Evolutionary conservation across 768 basidiomycete species (phyloP), one percentile per base, ranked within the genome.

Genomic region (Paxillus ammoniavirescens): DNA sequence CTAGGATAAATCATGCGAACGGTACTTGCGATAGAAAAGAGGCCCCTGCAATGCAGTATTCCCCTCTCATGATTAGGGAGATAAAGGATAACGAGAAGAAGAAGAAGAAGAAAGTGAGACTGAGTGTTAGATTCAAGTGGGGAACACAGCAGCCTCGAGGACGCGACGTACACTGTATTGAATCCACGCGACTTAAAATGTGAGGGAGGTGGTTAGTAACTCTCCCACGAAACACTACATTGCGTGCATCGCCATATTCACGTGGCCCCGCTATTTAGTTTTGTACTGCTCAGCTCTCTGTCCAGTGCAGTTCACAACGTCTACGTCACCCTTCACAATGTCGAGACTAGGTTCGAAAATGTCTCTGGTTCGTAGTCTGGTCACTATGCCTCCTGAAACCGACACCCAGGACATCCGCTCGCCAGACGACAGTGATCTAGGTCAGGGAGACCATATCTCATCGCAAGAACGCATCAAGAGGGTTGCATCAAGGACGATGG

Each of bases 1-100:
- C 49, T 42, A 42, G 28, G 48, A 51, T 42, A 55, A 23, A 4
- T 26, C 6, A 42, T 33, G 35, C 53, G 26, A 26, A 2, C 26
- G 53, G 43, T 43, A 74, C 86, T 53, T 67, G 89, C 90, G 89
- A 84, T 49, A 92, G 74, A 53, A 90, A 61, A 46, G 89, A 82
- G 47, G 85, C 89, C 58, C 82, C 70, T 52, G 85, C 83, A 42
- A 92, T 80, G 69, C 87, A 91, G 55, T 88, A 60, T 79, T 91
- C 89, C 30, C 90, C 90, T 54, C 79, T 85, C 82, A 91, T 83
- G 49, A 49, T 42, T 49, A 60, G 57, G 54, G 52, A 60, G 58
- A 55, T 52, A 53, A 66, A 54, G 54, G 59, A 55, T 26, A 26
- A 4, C 26, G 26, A 53, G 31, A 54, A 51, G 45, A 42, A 49